Conservation (phyloP, 495 filamentous ascomycete species). For the Aspergillus homomorphus region DNA sequence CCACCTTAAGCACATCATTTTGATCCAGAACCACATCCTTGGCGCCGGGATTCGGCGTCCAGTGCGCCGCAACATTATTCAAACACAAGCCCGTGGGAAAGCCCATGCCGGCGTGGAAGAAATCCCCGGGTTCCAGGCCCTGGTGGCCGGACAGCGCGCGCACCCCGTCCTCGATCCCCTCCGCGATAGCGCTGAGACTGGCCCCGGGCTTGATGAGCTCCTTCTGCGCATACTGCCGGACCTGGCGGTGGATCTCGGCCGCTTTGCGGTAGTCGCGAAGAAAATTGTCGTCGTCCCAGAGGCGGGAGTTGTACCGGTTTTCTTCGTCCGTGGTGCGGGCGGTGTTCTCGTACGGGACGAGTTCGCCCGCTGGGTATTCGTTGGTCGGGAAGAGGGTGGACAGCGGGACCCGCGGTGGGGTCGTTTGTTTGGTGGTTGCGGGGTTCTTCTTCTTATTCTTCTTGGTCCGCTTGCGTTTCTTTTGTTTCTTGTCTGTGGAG, state of each 20-base stretch:
- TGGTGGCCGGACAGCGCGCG: slow-evolving; percentile 54
- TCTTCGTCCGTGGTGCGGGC: slow-evolving; percentile 60
- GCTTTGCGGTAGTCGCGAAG: slow-evolving; percentile 59
- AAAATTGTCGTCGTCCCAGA: slow-evolving; percentile 54
- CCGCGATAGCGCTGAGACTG: slow-evolving; percentile 57
- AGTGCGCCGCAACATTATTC: slow-evolving; percentile 62
- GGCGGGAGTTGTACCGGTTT: slow-evolving; percentile 48
- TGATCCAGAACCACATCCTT: slow-evolving; percentile 53
- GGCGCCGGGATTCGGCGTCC: slow-evolving; percentile 60
- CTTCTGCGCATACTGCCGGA: slow-evolving; percentile 53
- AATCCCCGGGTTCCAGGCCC: slow-evolving; percentile 57
- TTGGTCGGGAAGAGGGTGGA: slow-evolving; percentile 48
- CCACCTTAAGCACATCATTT: slow-evolving; percentile 65
- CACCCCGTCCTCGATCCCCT: slow-evolving; percentile 60
- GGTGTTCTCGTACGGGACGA: slow-evolving; percentile 46
- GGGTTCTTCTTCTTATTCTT: slow-evolving; percentile 42
- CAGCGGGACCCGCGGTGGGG: slow-evolving; percentile 53
- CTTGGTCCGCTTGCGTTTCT: slow-evolving; percentile 54
- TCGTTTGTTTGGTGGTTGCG: slow-evolving; percentile 43
- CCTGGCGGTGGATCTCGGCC: slow-evolving; percentile 60
- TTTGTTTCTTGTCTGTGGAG: slow-evolving; percentile 46
- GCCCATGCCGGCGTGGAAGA: slow-evolving; percentile 56
- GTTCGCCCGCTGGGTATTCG: slow-evolving; percentile 53
- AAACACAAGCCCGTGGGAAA: slow-evolving; percentile 61
- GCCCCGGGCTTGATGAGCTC: slow-evolving; percentile 54